phyloP scores from a whole-genome alignment of 108 stramenopile species.

The Pseudonitzschia multiseries region DNA sequence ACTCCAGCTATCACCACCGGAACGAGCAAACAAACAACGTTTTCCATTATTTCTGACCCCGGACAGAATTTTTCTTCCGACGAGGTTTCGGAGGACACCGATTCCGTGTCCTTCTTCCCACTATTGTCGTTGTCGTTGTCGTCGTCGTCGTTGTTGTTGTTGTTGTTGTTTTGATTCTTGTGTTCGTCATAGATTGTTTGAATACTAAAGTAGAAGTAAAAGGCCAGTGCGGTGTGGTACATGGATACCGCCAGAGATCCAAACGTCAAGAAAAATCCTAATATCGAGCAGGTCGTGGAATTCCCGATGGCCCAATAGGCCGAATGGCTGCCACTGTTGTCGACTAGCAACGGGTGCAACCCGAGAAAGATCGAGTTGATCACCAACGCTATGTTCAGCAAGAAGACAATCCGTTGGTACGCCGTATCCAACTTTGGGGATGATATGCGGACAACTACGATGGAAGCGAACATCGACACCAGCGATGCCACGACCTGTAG shows the following conservation, averaged over 20 bases:
- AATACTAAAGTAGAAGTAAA: conserved; percentile 46
- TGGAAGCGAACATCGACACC: conserved; percentile 22
- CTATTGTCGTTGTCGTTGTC: too few relatives aligned
- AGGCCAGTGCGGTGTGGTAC: conserved; percentile 47
- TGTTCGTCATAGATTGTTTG: not conserved
- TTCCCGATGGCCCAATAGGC: conserved; percentile 41
- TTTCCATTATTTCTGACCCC: conserved; percentile 18
- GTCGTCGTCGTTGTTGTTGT: too few relatives aligned
- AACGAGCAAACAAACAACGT: conserved; percentile 3
- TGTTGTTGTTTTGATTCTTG: not conserved
- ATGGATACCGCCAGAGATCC: conserved; percentile 38
- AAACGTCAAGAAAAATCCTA: conserved; percentile 60
- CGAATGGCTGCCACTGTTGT: not conserved
- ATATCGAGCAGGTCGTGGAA: conserved; percentile 34
- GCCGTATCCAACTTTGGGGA: conserved; percentile 21
- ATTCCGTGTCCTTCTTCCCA: not conserved
- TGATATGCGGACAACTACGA: conserved; percentile 29
- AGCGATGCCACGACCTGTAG: conserved; percentile 11
- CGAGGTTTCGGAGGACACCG: conserved; percentile 19
- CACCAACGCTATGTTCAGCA: conserved; percentile 26
- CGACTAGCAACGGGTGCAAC: conserved; percentile 25
- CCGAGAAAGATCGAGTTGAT: conserved; percentile 24
- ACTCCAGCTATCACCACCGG: conserved; percentile 19
- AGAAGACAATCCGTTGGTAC: conserved; percentile 31
- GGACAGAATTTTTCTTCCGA: conserved; percentile 25